These are phyloP conservation scores for Aspergillus brunneoviolaceus DNA, from an alignment of 2,329 filamentous ascomycete genomes.

Conservation along the genomic window DNA sequence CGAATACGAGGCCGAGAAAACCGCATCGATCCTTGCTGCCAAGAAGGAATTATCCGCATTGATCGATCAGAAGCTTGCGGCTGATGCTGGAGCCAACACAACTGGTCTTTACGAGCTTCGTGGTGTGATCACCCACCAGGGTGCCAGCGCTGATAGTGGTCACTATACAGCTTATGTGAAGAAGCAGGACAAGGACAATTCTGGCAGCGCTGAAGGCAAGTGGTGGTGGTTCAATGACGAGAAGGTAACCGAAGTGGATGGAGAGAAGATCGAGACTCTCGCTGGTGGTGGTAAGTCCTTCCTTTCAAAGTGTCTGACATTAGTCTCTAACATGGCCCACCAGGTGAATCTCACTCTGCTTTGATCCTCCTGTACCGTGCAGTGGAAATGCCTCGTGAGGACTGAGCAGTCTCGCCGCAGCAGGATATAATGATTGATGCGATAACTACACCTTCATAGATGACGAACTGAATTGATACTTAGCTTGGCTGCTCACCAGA, in stretches of 20 bases:
- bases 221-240: conserved; percentile 99
- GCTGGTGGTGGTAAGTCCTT: conserved; percentile 72
- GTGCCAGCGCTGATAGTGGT: conserved; percentile 92
- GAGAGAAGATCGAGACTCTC: conserved; percentile 86
- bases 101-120: conserved; percentile 94
- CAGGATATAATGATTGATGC: background rate
- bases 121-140: conserved; percentile 93
- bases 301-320: background rate
- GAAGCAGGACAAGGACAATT: conserved; percentile 74
- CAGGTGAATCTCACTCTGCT: conserved; percentile 53
- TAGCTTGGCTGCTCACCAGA: background rate
- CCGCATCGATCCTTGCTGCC: conserved; percentile 69
- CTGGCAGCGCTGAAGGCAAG: conserved; percentile 77
- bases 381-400: conserved; percentile 48
- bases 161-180: conserved; percentile 99
- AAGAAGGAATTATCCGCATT: conserved; percentile 86
- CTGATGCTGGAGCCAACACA: conserved; percentile 83
- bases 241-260: conserved; percentile 86
- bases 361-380: conserved; percentile 53
- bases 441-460: conserved; percentile 1
- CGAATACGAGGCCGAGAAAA: conserved; percentile 83
- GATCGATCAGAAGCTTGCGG: conserved; percentile 70
- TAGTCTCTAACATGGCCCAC: conserved; percentile 17
- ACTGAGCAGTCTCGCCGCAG: conserved; percentile 23
- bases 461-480: background rate